A percentile compares a stretch with the other conserved stretches of the same genome.
These are phyloP conservation scores for Hygrophila difformis DNA, from an alignment of 257 asterid genomes.

Conservation along the genomic window DNA sequence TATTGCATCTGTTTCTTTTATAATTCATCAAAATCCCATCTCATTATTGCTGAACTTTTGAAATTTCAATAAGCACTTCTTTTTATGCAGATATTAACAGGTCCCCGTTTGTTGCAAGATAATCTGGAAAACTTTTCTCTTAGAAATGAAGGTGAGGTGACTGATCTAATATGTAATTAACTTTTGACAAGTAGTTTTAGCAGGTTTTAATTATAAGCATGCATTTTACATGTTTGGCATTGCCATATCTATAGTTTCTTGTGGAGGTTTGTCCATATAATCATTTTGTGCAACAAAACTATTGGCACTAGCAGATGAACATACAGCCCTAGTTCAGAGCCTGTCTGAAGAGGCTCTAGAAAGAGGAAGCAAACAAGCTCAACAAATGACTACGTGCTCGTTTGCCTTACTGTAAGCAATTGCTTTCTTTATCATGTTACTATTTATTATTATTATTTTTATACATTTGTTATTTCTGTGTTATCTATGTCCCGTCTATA, in stretches of 20 bases:
- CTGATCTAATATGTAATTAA: constrained; percentile 2
- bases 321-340: constrained; percentile 20
- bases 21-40: no score
- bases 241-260: no score
- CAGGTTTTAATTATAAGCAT: constrained; percentile 9
- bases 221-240: constrained; percentile 4
- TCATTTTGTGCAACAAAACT: no score
- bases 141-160: constrained; percentile 47
- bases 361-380: constrained; percentile 29
- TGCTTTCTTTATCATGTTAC: constrained; percentile 7
- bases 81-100: constrained; percentile 41
- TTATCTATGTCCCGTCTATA: no score
- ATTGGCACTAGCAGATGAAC: constrained; percentile 27
- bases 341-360: constrained; percentile 32
- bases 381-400: constrained; percentile 18
- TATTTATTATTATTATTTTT: background rate
- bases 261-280: constrained; percentile 5
- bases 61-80: no score
- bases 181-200: no score
- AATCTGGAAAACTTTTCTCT: constrained; percentile 20
- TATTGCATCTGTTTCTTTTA: no score
- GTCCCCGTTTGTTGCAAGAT: constrained; percentile 28
- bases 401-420: constrained; percentile 48
- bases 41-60: no score
- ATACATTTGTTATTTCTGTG: no score